Conservation (phyloP, 2,329 filamentous ascomycete genomes). For the Cryphonectria japonica region DNA sequence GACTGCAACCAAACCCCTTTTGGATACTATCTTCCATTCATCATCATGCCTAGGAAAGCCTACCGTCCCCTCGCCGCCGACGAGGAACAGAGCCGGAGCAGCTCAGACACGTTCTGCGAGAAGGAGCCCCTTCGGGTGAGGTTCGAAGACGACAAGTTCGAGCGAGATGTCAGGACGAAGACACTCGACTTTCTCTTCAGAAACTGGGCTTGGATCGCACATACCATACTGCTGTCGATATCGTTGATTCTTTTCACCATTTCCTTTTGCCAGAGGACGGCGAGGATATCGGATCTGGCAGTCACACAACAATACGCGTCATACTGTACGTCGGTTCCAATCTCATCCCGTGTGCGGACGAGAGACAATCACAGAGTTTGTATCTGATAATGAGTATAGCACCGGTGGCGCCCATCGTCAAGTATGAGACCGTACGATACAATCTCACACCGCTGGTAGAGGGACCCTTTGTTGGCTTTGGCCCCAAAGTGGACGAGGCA, state of each 20-base stretch:
- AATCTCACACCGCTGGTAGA: slow-evolving; percentile 51
- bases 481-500: slow-evolving; percentile 58
- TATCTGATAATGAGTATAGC: slow-evolving; percentile 39
- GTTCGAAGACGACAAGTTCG: slow-evolving; percentile 20
- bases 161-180: slow-evolving; percentile 19
- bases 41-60: slow-evolving; percentile 38
- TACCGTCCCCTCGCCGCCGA: slow-evolving; percentile 43
- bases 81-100: slow-evolving; percentile 40
- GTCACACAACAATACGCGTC: slow-evolving; percentile 48
- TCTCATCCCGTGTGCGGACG: neutral
- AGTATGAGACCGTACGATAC: slow-evolving; percentile 55
- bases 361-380: neutral
- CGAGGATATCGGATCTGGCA: slow-evolving; percentile 39
- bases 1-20: neutral
- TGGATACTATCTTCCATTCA: slow-evolving; percentile 10
- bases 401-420: slow-evolving; percentile 50
- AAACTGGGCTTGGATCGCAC: slow-evolving; percentile 46
- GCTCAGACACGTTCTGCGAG: slow-evolving; percentile 29
- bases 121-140: slow-evolving; percentile 29
- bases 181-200: slow-evolving; percentile 23
- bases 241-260: slow-evolving; percentile 47
- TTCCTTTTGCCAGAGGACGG: slow-evolving; percentile 44
- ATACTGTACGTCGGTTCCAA: slow-evolving; percentile 35
- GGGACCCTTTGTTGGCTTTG: slow-evolving; percentile 58
- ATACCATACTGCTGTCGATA: slow-evolving; percentile 44